phyloP scores from a whole-genome alignment of 306 rosid genomes.

The Vicia villosa region DNA sequence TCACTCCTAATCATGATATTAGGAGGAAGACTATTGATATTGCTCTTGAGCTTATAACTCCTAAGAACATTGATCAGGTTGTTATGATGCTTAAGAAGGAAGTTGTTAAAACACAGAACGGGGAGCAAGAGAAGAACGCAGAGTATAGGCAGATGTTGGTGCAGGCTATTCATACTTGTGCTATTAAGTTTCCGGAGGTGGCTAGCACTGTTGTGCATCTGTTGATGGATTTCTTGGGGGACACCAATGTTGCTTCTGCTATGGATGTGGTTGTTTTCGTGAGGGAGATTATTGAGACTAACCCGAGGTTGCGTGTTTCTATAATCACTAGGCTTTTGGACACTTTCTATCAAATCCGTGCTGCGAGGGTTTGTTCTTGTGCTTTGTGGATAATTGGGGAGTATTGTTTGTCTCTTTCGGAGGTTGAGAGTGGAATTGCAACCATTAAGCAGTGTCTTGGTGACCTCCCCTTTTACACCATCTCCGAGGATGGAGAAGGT shows the following conservation, averaged over 20 bases:
- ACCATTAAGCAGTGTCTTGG: constrained; percentile 91
- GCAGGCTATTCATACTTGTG: constrained; percentile 93
- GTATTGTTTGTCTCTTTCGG: constrained; percentile 86
- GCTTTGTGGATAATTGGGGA: constrained; percentile 98
- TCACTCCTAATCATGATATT: constrained; percentile 81
- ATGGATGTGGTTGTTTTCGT: constrained; percentile 90
- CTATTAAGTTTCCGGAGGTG: constrained; percentile 95
- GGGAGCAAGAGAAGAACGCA: constrained; percentile 96
- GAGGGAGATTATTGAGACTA: constrained; percentile 93
- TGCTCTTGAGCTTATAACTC: constrained; percentile 81
- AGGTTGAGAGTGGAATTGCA: constrained; percentile 81
- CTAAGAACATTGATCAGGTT: constrained; percentile 85
- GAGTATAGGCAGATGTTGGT: constrained; percentile 96
- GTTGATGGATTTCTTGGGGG: constrained; percentile 98
- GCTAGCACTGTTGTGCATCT: constrained; percentile 96
- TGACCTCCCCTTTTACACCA: constrained; percentile 84
- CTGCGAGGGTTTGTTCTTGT: constrained; percentile 89
- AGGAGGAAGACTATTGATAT: constrained; percentile 93
- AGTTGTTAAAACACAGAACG: constrained; percentile 88
- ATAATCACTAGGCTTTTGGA: constrained; percentile 89
- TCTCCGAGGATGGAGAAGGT: constrained; percentile 74
- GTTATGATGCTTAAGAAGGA: constrained; percentile 95
- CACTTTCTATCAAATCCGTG: constrained; percentile 90
- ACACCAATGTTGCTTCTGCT: constrained; percentile 87
- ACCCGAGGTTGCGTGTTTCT: constrained; percentile 86